Evolutionary conservation across 2,329 filamentous ascomycete genomes (phyloP), one percentile per base, ranked within the genome.

Genomic region (Cordyceps tenuipes): DNA sequence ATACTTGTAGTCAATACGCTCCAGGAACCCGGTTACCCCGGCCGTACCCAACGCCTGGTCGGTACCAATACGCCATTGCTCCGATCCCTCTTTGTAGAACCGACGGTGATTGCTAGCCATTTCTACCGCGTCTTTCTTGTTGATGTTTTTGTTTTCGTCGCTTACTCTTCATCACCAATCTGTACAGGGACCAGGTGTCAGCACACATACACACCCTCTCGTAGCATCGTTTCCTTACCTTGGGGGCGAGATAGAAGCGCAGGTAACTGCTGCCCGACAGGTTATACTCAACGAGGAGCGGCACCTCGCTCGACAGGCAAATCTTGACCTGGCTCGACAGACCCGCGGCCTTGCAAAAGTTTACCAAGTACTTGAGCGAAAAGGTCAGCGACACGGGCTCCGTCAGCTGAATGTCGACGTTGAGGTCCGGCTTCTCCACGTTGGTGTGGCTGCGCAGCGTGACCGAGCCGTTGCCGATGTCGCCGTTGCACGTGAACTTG

Each of bases 331-430:
- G 82, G 67, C 75, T 79, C 44, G 92, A 93, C 63, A 99, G 81
- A 57, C 85, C 87, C 64, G 91, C 89, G 39, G 95, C 95, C 81
- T 99, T 99, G 89, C 94, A 97, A 81, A 99, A 99, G 84, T 97
- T 97, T 82, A 96, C 90, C 3, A 99, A 87, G 79, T 99, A 99
- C 80, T 99, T 99, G 70, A 99, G 88, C 39, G 94, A 97, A 80
- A 99, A 99, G 54, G 93, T 97, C 64, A 99, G 84, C 41, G 90
- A 83, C 63, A 99, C 94, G 56, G 94, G 91, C 79, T 99, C 95
- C 44, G 85, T 88, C 63, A 99, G 85, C 71, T 91, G 86, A 74
- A 99, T 97, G 65, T 90, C 84, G 68, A 97, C 89, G 71, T 92
- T 90, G 71, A 88, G 80, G 10, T 89, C 84, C 52, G 90, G 87